Evolutionary conservation across 768 basidiomycete genomes (phyloP), one percentile per base, ranked within the genome.

Genomic region (Amanita rimosa): DNA sequence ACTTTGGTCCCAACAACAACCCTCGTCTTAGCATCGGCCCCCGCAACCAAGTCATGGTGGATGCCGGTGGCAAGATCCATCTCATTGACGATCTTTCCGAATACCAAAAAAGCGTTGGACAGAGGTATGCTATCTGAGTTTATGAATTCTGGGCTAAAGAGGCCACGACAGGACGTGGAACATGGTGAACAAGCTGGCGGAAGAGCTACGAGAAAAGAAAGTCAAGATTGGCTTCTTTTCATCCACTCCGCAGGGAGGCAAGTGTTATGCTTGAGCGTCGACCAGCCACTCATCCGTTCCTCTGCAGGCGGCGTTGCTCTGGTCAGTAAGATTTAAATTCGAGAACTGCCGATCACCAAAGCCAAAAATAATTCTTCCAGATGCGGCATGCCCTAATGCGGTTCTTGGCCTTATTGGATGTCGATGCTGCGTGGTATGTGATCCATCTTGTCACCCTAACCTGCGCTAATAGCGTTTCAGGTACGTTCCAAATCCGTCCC

Each of bases 371-470:
- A 6, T 64, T 55, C 55, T 50, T 50, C 50, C 59, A 88, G 77
- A 95, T 97, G 91, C 81, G 93, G 56, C 93, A 96, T 65, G 90
- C 93, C 24, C 68, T 97, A 57, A 85, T 96, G 63, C 76, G 94
- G 50, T 84, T 97, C 68, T 73, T 89, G 68, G 70, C 76, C 44
- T 74, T 77, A 44, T 67, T 91, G 47, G 91, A 91, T 52, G 85
- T 91, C 36, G 85, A 92, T 58, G 81, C 61, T 53, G 81, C 82
- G 50, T 93, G 90, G 91, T 91, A 63, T 60, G 80, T 72, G 27
- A 59, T 57, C 50, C 58, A 57, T 53, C 61, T 57, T 39, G 14
- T 48, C 31, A 39, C 4, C 31, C n/a, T 29, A 41, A 1, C 29
- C 38, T 17, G 50, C 3, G 42, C 36, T 39, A 24, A 36, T 31